Base-by-base conservation (phyloP, 176 grass and related monocot species). In the sorghum (Sorghum bicolor) region DNA sequence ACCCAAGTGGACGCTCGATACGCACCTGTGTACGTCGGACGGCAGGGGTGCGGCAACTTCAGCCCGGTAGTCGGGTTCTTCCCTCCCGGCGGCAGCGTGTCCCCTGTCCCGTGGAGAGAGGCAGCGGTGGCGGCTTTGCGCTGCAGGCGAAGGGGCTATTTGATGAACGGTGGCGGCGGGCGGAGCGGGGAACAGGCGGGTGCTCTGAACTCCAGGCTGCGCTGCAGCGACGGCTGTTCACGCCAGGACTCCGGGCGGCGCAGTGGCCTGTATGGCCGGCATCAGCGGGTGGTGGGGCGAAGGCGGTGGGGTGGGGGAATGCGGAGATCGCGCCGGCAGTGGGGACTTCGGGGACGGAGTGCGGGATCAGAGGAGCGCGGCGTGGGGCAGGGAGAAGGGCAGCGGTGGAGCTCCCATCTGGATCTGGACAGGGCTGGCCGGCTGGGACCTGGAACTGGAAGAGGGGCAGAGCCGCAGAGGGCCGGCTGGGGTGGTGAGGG, bases 381-480 rank as follows among this genome's bases (percentile, higher is more conserved):
- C 11, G 63, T 32, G 41, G 62, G 41, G 78, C 41, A 47, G 41
- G 70, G 40, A 48, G 43, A 2, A 19, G 41, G 13, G 43, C 63
- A 31, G 76, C 10, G 30, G 29, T 36, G 78, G 78, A 69, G 78
- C 63, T 81, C 78, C 64, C 78, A 53, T 80, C 78, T 81, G 78
- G 78, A 81, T 81, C 78, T 81, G 45, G 65, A 3, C 64, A 67
- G 74, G 22, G 6, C 52, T n/a, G n/a, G n/a, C n/a, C n/a, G n/a
- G n/a, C n/a, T 39, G 50, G 52, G 41, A 67, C 38, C 69, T 72
- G 38, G 69, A 15, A 45, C 37, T 38, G 37, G 37, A 40, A 24
- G 67, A 70, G 67, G 67, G 67, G 19, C 10, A 19, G 20, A 34
- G 62, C 28, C 30, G 62, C 44, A 47, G 12, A 43, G 40, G 3